Base-by-base conservation (phyloP, 1,139 yeast species). In the Kodamaea arcana region DNA sequence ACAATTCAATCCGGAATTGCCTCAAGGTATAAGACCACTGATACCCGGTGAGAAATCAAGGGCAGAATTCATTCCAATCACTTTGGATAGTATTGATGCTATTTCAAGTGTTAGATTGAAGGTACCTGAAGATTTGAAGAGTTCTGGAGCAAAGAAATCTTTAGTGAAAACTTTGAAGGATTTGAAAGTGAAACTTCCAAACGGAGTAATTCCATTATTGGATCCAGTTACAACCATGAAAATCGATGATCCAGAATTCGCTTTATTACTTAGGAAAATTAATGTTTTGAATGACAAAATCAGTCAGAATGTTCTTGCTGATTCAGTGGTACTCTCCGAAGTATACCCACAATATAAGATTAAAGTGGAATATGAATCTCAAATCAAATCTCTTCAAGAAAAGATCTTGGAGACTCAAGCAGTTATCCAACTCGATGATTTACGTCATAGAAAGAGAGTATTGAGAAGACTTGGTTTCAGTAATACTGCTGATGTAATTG, bases 201-300 rank as follows among this genome's bases (percentile, higher is more conserved):
- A 87, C 55, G 96, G 95, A 1, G 70, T 92, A 25, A 38, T 38
- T 15, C 96, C 97, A 13, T 56, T 79, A 34, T 72, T 92, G 60
- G 97, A 92, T 57, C 98, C 98, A 3, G 70, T 92, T 27, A 83
- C 79, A 42, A 85, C 84, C 53, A 92, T 94, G 97, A 86, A 88
- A 55, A 90, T 94, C 47, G 78, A 75, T 21, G 95, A 87, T 52
- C 76, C 74, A 1, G 85, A 86, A 12, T 92, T 94, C 65, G 65
- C 69, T 47, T 70, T 72, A 36, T 64, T 92, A 33, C 59, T 86
- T 42, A 75, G 80, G 47, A 92, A 92, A 56, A 78, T 86, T 39
- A 90, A 83, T 36, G 92, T 88, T 1, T 68, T 92, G 44, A 94
- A 87, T 50, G 64, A 84, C 2, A 85, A 84, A 54, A 58, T 88